A percentile compares a stretch with the other conserved stretches of the same genome.
These are phyloP conservation scores for Neoboletus brunneissimus DNA, from an alignment of 768 basidiomycete genomes.

Conservation along the genomic window DNA sequence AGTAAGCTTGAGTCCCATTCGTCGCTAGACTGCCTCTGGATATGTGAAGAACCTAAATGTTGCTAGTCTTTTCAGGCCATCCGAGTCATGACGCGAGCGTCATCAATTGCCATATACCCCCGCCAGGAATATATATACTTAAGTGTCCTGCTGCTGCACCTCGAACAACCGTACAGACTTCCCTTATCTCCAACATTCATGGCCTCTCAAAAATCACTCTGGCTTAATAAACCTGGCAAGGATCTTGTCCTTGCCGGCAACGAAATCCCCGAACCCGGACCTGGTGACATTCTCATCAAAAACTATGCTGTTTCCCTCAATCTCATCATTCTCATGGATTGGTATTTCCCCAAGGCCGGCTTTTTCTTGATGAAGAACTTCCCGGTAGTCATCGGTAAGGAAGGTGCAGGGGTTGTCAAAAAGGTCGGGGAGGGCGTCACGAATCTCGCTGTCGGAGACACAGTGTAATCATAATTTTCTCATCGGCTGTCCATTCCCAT, in stretches of 20 bases:
- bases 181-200: not conserved
- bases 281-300: conserved; percentile 41
- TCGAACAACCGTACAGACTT: not conserved
- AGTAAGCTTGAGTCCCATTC: too few species aligned
- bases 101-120: too few species aligned
- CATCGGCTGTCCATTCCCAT: not conserved
- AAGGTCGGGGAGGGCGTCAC: conserved; percentile 29
- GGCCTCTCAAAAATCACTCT: conserved; percentile 10
- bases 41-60: too few species aligned
- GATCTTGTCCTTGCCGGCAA: not conserved
- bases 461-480: not conserved
- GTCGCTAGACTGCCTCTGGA: too few species aligned
- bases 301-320: conserved; percentile 39
- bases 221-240: not conserved
- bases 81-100: too few species aligned
- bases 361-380: conserved; percentile 28
- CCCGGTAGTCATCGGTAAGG: conserved; percentile 36
- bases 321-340: conserved; percentile 44
- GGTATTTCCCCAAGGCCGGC: not conserved
- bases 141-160: too few species aligned
- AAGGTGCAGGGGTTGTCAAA: conserved; percentile 36
- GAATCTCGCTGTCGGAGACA: not conserved
- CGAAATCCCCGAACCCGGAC: conserved; percentile 24
- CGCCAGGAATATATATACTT: too few species aligned
- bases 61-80: too few species aligned